Conservation (phyloP, 228 moss, liverwort and hornwort species). For the Sphagnum magellanicum region DNA sequence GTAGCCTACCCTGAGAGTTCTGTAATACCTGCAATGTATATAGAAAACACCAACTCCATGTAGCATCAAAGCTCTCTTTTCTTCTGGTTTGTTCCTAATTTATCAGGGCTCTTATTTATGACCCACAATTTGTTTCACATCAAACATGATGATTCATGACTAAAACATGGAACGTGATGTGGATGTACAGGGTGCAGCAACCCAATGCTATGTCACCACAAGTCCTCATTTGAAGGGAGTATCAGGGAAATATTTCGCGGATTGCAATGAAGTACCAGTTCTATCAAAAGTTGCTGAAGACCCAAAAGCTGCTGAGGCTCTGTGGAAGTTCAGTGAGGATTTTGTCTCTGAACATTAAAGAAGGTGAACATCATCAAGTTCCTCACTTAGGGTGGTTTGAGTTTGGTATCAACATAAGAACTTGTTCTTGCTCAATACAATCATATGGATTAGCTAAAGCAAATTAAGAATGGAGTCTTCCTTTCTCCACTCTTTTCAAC, state of each 20-base stretch:
- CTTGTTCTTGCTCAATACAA: too few relatives aligned
- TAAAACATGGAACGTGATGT: neutral
- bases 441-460: too few relatives aligned
- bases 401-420: too few relatives aligned
- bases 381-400: too few relatives aligned
- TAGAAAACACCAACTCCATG: too few relatives aligned
- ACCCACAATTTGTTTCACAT: neutral
- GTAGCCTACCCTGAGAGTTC: too few relatives aligned
- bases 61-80: too few relatives aligned
- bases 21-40: too few relatives aligned
- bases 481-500: too few relatives aligned
- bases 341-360: constrained; percentile 36
- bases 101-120: neutral
- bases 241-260: constrained; percentile 51
- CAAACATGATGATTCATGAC: neutral
- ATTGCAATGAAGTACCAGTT: constrained; percentile 20
- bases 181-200: constrained; percentile 42
- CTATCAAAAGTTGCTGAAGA: constrained; percentile 26
- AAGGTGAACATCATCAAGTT: neutral
- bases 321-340: constrained; percentile 55
- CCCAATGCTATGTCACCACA: constrained; percentile 46
- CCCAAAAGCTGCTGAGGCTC: constrained; percentile 27
- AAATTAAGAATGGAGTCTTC: too few relatives aligned
- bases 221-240: constrained; percentile 40
- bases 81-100: too few relatives aligned